Base-by-base conservation (phyloP, 805 yeast species). In the Metschnikowia santaceciliae region DNA sequence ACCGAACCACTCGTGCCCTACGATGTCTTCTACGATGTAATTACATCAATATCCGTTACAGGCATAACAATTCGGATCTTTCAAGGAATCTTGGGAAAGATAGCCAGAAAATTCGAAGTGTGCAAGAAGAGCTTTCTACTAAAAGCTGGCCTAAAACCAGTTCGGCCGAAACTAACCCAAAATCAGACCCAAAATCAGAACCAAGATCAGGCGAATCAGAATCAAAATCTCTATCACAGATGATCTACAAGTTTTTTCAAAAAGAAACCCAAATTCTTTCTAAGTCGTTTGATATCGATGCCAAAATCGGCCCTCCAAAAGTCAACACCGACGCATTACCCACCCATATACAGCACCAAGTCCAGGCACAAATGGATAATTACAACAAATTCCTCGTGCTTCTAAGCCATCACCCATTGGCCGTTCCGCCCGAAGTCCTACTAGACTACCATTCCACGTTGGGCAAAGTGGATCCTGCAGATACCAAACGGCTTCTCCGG, bases 371-470 rank as follows among this genome's bases (percentile, higher is more conserved):
- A 33, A 46, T 68, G 11, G 76, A 71, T 51, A 56, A 54, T 41
- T 59, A 65, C 50, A 68, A 67, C 48, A 62, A 63, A 49, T 57
- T 73, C 19, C 54, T 60, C 22, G 52, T 63, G n/a, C 51, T 69
- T 26, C 58, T 71, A 35, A 60, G 69, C 2, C 66, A 62, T 53
- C 66, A 65, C 45, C 75, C 77, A 1, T 52, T 61, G 19, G 50
- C 59, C n/a, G 62, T 73, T 8, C 71, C 74, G 8, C 50, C 57
- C 19, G 52, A 64, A 23, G 64, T 71, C 46, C 38, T 62, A 10
- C 51, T 61, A 32, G 58, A 39, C 7, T 51, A 59, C 41, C 55
- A 59, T 46, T 50, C 56, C 11, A 45, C 52, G 20, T 32, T 59
- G 32, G 60, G 55, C 4, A 26, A 56, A 22, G 53, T 53, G 4